Conservation (phyloP, 345 rosid genomes). For the Gossypium rotundifolium region DNA sequence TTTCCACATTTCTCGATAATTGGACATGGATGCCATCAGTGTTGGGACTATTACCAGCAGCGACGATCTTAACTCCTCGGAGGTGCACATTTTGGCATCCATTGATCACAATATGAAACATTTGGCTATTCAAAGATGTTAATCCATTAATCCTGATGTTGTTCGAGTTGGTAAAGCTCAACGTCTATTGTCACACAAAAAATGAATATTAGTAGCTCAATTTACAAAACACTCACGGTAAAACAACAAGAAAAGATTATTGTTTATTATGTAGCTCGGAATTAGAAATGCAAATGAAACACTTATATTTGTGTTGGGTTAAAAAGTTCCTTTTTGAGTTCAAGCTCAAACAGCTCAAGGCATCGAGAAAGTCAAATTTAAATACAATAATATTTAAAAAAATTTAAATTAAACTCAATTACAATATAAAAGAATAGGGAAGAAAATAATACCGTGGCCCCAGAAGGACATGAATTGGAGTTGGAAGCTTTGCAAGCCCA, state of each 20-base stretch:
- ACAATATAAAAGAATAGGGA: neutral
- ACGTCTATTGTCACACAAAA: neutral
- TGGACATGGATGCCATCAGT: slow-evolving; percentile 29
- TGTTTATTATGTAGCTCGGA: too few relatives aligned
- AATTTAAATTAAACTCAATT: too few relatives aligned
- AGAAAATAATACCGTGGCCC: slow-evolving; percentile 39
- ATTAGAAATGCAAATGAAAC: too few relatives aligned
- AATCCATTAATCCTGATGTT: slow-evolving; percentile 17
- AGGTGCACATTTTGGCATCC: slow-evolving; percentile 17
- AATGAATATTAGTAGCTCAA: neutral
- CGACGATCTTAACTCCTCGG: slow-evolving; percentile 9
- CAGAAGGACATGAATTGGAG: slow-evolving; percentile 32
- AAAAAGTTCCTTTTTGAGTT: too few relatives aligned
- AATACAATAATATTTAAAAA: too few relatives aligned
- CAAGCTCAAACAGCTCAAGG: too few relatives aligned
- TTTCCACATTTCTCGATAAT: slow-evolving; percentile 12
- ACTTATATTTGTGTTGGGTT: too few relatives aligned
- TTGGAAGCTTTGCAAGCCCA: slow-evolving; percentile 46
- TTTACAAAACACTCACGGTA: too few relatives aligned
- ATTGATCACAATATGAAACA: slow-evolving; percentile 24
- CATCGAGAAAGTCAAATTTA: neutral
- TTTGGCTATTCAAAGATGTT: slow-evolving; percentile 21
- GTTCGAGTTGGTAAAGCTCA: slow-evolving; percentile 23
- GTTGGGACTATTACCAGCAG: slow-evolving; percentile 19
- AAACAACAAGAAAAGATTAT: too few relatives aligned